phyloP scores from a whole-genome alignment of 345 rosid species.

The Hevea brasiliensis region DNA sequence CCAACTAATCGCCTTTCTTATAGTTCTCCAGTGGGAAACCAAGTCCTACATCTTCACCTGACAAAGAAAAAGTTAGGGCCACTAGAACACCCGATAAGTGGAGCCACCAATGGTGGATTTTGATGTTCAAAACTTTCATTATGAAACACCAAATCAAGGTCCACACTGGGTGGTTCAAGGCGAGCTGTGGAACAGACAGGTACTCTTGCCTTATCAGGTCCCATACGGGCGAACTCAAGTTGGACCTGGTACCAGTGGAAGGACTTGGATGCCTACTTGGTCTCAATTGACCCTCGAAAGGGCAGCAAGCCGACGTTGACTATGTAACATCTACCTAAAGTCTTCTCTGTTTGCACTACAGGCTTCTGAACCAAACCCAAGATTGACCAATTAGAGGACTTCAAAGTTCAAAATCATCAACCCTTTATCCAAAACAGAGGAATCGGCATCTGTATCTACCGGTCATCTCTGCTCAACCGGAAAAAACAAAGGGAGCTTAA shows the following conservation, averaged over 20 bases:
- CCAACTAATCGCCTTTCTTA: no score
- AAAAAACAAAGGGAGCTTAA: neutral
- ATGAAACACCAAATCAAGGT: neutral
- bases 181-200: neutral
- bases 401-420: neutral
- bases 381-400: neutral
- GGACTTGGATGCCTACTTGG: neutral
- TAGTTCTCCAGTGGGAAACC: no score
- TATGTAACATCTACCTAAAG: neutral
- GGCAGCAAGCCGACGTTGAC: constrained; percentile 18
- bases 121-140: neutral
- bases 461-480: neutral
- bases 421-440: neutral
- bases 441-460: neutral
- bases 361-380: neutral
- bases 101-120: neutral
- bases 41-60: no score
- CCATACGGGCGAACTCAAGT: no score
- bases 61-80: neutral
- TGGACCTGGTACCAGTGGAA: neutral
- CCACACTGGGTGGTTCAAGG: neutral
- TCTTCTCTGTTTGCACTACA: constrained; percentile 30
- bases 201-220: neutral
- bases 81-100: neutral
- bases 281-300: neutral